Base-by-base conservation (phyloP, 352 stramenopile species). In the Globisporangium lucens region DNA sequence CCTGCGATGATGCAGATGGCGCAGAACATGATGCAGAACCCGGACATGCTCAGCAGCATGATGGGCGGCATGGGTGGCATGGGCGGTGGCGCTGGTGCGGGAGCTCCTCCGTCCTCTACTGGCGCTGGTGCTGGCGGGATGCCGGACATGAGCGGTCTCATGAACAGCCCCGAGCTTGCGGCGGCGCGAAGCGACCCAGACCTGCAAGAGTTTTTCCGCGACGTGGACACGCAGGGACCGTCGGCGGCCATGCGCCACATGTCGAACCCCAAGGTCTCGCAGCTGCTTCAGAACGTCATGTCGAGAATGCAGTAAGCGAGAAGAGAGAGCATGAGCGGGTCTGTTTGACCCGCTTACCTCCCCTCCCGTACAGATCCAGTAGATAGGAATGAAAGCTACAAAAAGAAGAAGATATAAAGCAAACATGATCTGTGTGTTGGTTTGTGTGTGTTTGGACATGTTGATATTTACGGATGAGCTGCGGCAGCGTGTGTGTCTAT, bases 1-100 rank as follows among this genome's bases (percentile, higher is more conserved):
- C 89, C 89, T 36, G 73, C 80, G 38, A 96, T 96, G 89, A 96
- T 96, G 89, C 79, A 92, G 57, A 95, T 95, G 80, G 89, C 89
- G 4, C 87, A 95, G 61, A 94, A 94, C 67, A 94, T 96, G 89
- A 96, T 96, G 89, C 83, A 94, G 72, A 91, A 95, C 71, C 85
- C 89, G 3, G 79, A 87, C 24, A 91, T 91, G 75, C 70, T 95
- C 20, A 87, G 70, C 62, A 83, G 80, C 56, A 82, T 94, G 68
- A 93, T 96, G 85, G 73, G 74, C 36, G 69, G 67, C 33, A 74
- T 92, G 56, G 82, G 83, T 20, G 83, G 82, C n/a, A 69, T 63
- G 36, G 76, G 71, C 30, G 79, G 77, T n/a, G 79, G 77, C 17
- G 79, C 67, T 36, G 68, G 58, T 20, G 63, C 36, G 10, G 36